Base-by-base conservation (phyloP, 2,329 filamentous ascomycete genomes). In the Dothideomycetidae sp. region DNA sequence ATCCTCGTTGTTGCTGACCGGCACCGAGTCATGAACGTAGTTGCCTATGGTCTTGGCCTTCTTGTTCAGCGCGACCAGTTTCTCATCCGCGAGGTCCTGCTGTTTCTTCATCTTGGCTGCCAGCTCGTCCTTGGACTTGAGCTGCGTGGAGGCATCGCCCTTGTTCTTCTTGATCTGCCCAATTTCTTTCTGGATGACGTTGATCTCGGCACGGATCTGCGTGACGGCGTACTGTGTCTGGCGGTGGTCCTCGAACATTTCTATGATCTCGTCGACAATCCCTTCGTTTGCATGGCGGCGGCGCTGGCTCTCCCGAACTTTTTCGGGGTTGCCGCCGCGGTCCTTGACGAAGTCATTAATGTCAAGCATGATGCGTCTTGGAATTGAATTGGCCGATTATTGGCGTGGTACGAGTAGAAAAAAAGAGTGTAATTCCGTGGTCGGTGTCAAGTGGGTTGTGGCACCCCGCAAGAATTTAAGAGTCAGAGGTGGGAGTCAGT, bases 131-230 rank as follows among this genome's bases (percentile, higher is more conserved):
- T 93, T 94, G 57, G 88, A 67, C 53, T 77, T 66, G 41, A 94
- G 67, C 43, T 94, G 66, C 29, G 85, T 80, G 48, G 74, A 74
- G 29, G 84, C 84, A 56, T 88, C 76, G 63, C 93, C 84, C 67
- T 94, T 93, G 49, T 78, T 78, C 77, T 93, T 93, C 67, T 93
- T 93, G 69, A 88, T 92, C 52, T 73, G 66, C 12, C 81, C 84
- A 54, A 96, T 93, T 57, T 85, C 75, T 63, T 93, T 93, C 58
- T 93, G 82, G 18, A 84, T 71, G 13, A 73, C 76, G 63, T 96
- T 96, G 61, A 93, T 86, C 63, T 81, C 76, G 51, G 75, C 76
- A 48, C 79, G 80, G 49, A 90, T 71, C 58, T 93, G 83, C 13
- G 78, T 83, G 5, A 77, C 81, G 38, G 71, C 74, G 54, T 88